Conservation (phyloP, 305 asterid genomes). For the Fraxinus paxiana region DNA sequence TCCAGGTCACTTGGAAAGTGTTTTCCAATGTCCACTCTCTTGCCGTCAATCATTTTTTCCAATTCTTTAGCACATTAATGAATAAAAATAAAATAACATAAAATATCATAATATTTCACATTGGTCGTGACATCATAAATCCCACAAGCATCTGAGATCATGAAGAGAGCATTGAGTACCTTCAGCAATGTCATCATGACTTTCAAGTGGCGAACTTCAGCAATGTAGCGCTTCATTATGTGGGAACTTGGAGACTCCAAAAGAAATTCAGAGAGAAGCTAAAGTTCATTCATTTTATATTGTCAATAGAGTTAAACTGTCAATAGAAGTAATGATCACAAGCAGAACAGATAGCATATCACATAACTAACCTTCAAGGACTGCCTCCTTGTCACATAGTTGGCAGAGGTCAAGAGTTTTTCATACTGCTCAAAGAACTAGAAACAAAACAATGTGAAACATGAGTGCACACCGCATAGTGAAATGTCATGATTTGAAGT, state of each 20-base stretch:
- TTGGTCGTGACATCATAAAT: slow-evolving; percentile 11
- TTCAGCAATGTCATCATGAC: slow-evolving; percentile 88
- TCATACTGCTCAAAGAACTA: slow-evolving; percentile 95
- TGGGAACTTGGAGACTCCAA: slow-evolving; percentile 87
- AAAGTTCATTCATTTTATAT: slow-evolving; percentile 28
- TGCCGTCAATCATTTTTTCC: slow-evolving; percentile 8
- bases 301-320: slow-evolving; percentile 19
- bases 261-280: slow-evolving; percentile 93
- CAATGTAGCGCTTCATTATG: slow-evolving; percentile 84
- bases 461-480: slow-evolving; percentile 12
- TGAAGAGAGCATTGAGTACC: slow-evolving; percentile 44
- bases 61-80: slow-evolving; percentile 1
- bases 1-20: not conserved
- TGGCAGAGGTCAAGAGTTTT: slow-evolving; percentile 67
- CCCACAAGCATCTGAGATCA: slow-evolving; percentile 20
- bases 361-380: slow-evolving; percentile 79
- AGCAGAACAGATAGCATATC: slow-evolving; percentile 21
- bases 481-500: slow-evolving; percentile 16
- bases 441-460: slow-evolving; percentile 16
- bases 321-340: slow-evolving; percentile 27
- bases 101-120: not conserved
- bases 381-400: slow-evolving; percentile 96
- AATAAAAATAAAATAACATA: not conserved
- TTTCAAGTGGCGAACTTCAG: slow-evolving; percentile 80
- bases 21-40: slow-evolving; percentile 1